Conservation (phyloP, 768 basidiomycete species). For the Psilocybe tampanensis region DNA sequence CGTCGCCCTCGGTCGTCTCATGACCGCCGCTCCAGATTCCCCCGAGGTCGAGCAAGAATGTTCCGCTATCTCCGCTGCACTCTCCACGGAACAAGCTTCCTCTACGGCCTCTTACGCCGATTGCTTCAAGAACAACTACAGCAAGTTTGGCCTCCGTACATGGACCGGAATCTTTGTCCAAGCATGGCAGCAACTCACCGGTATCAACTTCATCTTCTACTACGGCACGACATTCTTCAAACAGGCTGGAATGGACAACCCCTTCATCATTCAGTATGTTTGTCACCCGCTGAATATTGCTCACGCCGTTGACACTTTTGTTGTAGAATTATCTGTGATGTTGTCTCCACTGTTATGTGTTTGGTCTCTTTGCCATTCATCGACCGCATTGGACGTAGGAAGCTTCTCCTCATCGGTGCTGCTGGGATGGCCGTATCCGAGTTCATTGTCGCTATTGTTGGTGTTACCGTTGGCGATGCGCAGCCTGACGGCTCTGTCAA, state of each 20-base stretch:
- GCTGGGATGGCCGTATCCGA: slow-evolving; percentile 82
- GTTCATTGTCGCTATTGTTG: slow-evolving; percentile 62
- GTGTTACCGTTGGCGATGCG: slow-evolving; percentile 30
- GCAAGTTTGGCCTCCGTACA: slow-evolving; percentile 63
- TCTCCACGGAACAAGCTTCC: slow-evolving; percentile 58
- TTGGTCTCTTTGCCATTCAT: slow-evolving; percentile 76
- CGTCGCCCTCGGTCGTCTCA: slow-evolving; percentile 61
- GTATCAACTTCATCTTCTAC: slow-evolving; percentile 54
- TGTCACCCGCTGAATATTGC: background rate
- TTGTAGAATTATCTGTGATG: slow-evolving; percentile 44
- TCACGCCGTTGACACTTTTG: background rate
- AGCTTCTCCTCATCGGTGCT: slow-evolving; percentile 78
- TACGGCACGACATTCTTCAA: slow-evolving; percentile 52
- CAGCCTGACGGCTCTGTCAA: slow-evolving; percentile 29
- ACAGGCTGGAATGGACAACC: slow-evolving; percentile 51
- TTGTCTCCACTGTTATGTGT: slow-evolving; percentile 80
- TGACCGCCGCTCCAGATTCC: slow-evolving; percentile 47
- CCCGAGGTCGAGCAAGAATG: slow-evolving; percentile 57
- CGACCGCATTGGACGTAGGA: slow-evolving; percentile 79
- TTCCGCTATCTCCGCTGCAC: slow-evolving; percentile 47
- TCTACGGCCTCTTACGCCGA: slow-evolving; percentile 62
- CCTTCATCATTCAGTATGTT: slow-evolving; percentile 54
- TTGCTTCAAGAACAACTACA: slow-evolving; percentile 57
- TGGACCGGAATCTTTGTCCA: slow-evolving; percentile 68
- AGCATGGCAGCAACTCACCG: slow-evolving; percentile 72